Evolutionary conservation across 1,284 basidiomycete genomes (phyloP).

Genomic region (Irpex sp.): DNA sequence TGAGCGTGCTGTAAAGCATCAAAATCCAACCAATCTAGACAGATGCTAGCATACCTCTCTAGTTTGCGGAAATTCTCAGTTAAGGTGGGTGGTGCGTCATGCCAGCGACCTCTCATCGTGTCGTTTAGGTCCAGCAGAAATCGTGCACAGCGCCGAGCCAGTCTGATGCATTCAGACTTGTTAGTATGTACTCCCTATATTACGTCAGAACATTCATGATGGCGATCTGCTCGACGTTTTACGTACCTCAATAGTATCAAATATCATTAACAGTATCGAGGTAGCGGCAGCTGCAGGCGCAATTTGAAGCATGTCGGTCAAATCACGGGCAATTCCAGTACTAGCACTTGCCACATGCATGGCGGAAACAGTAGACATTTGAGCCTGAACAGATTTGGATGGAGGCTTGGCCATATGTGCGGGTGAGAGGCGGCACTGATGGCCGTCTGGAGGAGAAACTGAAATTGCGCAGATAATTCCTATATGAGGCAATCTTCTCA

Average conservation of each 20-base stretch:
- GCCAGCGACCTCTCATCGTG: conserved; percentile 18
- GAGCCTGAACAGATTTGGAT: not conserved
- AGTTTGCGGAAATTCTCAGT: conserved; percentile 13
- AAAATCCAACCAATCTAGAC: not conserved
- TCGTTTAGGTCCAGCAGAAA: conserved; percentile 14
- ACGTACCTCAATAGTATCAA: conserved; percentile 13
- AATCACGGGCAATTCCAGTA: conserved; percentile 7
- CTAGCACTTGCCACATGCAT: conserved; percentile 6
- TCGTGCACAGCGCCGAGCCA: conserved; percentile 14
- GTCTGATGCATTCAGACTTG: conserved; percentile 12
- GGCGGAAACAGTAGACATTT: not conserved
- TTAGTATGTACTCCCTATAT: conserved; percentile 14
- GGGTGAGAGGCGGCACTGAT: not conserved
- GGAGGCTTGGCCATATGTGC: no score
- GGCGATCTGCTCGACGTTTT: not conserved
- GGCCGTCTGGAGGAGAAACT: not conserved
- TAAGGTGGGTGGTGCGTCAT: conserved; percentile 13
- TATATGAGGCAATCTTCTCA: not conserved
- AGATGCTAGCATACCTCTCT: conserved; percentile 12
- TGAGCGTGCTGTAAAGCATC: conserved; percentile 7
- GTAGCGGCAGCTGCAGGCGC: conserved; percentile 18
- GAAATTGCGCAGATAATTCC: not conserved
- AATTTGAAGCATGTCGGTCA: conserved; percentile 17
- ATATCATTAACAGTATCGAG: conserved; percentile 13
- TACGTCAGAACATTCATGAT: not conserved